Base-by-base conservation (phyloP, 2,329 filamentous ascomycete genomes). In the Botrytis cinerea region DNA sequence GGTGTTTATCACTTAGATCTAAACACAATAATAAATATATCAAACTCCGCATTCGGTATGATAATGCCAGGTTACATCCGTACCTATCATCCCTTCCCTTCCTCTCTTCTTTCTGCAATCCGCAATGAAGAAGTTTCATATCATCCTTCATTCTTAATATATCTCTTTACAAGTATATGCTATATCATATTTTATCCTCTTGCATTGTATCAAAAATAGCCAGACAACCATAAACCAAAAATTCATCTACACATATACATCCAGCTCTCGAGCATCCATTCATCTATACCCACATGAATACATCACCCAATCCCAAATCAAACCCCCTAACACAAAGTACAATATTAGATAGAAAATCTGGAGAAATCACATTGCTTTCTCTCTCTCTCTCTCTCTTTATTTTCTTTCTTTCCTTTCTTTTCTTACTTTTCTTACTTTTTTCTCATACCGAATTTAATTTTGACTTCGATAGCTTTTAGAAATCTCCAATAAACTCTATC, bases 161-260 rank as follows among this genome's bases (percentile, higher is more conserved):
- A n/a, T 40, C 20, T 40, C 8, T n/a, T 20, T 12, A 4, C 22
- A 40, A 40, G 10, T 61, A 4, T 16, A 25, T 40, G 8, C 1
- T 38, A 38, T 1, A 9, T 38, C 38, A 38, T 38, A 7, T 38
- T 38, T 1, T 38, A 38, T 38, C 7, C 7, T 38, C 38, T 10
- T 38, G 38, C 8, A 38, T 38, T 38, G 38, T n/a, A 12, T 14
- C 48, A 51, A 25, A 51, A 1, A 51, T 25, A 51, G 5, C 10
- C 10, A 14, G 12, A 8, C 12, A 8, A 51, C 6, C 25, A 51
- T 7, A 25, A 51, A 1, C 25, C 5, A 14, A 54, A 25, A 54
- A n/a, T 16, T 0, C 25, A n/a, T 51, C 14, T 25, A 51, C 48
- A 51, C 4, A n/a, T n/a, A 0, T 14, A 2, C 5, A 48, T 25